Conservation (phyloP, 768 basidiomycete genomes). For the Cantharellus anzutake region DNA sequence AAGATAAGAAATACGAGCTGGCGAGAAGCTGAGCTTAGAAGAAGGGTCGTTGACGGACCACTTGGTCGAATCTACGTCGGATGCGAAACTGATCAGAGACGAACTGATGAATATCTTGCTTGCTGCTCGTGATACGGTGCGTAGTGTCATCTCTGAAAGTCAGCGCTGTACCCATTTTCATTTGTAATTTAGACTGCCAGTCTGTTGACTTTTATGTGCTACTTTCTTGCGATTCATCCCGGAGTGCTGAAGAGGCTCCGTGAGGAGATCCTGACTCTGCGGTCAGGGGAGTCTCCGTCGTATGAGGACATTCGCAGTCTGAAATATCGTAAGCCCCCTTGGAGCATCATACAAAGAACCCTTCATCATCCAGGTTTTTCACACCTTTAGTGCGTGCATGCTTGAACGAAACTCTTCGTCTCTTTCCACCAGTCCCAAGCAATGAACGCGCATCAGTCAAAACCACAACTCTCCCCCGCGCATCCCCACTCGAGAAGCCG, state of each 20-base stretch:
- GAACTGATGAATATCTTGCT: slow-evolving; percentile 14
- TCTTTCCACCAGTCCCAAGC: slow-evolving; percentile 28
- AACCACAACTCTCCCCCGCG: slow-evolving; percentile 2
- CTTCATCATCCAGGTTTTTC: slow-evolving; percentile 20
- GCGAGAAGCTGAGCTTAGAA: background rate
- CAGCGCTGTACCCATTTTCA: background rate
- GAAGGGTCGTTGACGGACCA: background rate
- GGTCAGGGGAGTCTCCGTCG: slow-evolving; percentile 27
- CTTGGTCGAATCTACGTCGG: background rate
- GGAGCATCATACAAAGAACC: slow-evolving; percentile 31
- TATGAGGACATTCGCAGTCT: slow-evolving; percentile 37
- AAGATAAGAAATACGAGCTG: background rate
- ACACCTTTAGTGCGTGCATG: background rate
- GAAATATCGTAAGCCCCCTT: slow-evolving; percentile 29
- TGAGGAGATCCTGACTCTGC: slow-evolving; percentile 28
- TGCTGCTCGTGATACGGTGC: slow-evolving; percentile 18
- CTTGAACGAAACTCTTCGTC: slow-evolving; percentile 27
- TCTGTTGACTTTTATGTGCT: slow-evolving; percentile 32
- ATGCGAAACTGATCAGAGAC: slow-evolving; percentile 1
- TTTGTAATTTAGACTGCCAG: slow-evolving; percentile 16
- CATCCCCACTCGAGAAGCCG: background rate
- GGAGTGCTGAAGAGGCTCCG: slow-evolving; percentile 27
- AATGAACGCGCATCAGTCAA: slow-evolving; percentile 12
- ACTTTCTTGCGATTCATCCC: slow-evolving; percentile 36
- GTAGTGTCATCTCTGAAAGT: background rate